A percentile compares a stretch with the other conserved stretches of the same genome.
Conservation (phyloP, 148 eudicot species). For the Camellia lanceoleosa region DNA sequence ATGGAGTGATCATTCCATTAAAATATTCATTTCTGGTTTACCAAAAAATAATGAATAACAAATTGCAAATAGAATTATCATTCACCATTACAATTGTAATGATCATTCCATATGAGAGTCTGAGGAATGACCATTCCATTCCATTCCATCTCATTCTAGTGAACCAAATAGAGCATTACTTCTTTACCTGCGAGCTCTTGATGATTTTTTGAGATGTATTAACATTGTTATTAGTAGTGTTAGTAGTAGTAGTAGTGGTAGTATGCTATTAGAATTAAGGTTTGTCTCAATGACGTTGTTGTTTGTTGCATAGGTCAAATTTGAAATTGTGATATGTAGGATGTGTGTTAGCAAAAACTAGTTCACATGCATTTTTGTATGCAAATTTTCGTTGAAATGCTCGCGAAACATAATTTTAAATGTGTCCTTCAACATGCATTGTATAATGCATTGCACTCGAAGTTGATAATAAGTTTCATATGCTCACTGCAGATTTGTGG, state of each 20-base stretch:
- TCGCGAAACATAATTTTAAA: background rate
- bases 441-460: background rate
- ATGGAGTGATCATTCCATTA: too few relatives aligned
- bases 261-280: background rate
- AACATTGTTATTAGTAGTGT: background rate
- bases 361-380: background rate
- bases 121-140: too few relatives aligned
- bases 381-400: background rate
- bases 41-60: too few relatives aligned
- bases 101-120: too few relatives aligned
- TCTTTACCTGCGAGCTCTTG: background rate
- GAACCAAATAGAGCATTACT: background rate
- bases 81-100: too few relatives aligned
- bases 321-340: background rate
- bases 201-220: background rate
- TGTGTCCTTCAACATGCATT: background rate
- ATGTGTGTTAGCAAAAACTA: background rate
- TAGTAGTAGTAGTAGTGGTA: too few relatives aligned
- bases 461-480: background rate
- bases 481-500: conserved; percentile 77
- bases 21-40: too few relatives aligned
- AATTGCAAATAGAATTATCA: too few relatives aligned
- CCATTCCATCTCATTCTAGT: too few relatives aligned
- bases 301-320: background rate
- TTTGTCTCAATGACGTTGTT: background rate